Evolutionary conservation across 192 early-diverging fungal species (phyloP).

Genomic region (Coemansia sp.): DNA sequence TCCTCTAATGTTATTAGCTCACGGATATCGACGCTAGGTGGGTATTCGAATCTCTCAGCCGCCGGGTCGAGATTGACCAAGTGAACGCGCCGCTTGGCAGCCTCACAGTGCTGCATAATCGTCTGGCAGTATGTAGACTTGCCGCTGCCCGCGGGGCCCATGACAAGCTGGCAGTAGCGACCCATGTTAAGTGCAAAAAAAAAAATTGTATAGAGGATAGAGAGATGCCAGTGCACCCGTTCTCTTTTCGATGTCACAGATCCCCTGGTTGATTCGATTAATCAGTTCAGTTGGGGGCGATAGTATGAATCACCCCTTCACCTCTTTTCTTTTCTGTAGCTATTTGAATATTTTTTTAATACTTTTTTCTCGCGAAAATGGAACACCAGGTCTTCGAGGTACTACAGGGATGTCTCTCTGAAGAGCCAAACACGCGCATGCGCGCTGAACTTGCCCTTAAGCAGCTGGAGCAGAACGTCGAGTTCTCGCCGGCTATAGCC

Average conservation of each 20-base stretch:
- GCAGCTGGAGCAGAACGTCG: slow-evolving; percentile 61
- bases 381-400: slow-evolving; percentile 74
- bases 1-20: slow-evolving; percentile 98
- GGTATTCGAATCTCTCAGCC: slow-evolving; percentile 94
- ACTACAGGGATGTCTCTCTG: slow-evolving; percentile 69
- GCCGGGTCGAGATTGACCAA: slow-evolving; percentile 98
- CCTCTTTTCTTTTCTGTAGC: neutral
- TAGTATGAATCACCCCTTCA: neutral
- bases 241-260: no score
- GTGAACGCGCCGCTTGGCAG: slow-evolving; percentile 79
- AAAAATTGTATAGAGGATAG: neutral
- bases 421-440: slow-evolving; percentile 65
- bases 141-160: slow-evolving; percentile 95
- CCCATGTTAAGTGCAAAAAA: slow-evolving; percentile 52
- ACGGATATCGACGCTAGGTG: slow-evolving; percentile 86
- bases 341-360: slow-evolving; percentile 6
- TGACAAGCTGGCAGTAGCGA: slow-evolving; percentile 89
- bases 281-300: neutral
- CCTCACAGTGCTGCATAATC: slow-evolving; percentile 92
- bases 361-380: slow-evolving; percentile 51
- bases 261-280: neutral
- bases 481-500: slow-evolving; percentile 72
- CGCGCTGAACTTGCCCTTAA: slow-evolving; percentile 71
- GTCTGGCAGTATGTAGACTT: slow-evolving; percentile 98
- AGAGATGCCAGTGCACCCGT: no score